Conservation (phyloP, 371 early-diverging fungal genomes). For the Mortierella sp. region DNA sequence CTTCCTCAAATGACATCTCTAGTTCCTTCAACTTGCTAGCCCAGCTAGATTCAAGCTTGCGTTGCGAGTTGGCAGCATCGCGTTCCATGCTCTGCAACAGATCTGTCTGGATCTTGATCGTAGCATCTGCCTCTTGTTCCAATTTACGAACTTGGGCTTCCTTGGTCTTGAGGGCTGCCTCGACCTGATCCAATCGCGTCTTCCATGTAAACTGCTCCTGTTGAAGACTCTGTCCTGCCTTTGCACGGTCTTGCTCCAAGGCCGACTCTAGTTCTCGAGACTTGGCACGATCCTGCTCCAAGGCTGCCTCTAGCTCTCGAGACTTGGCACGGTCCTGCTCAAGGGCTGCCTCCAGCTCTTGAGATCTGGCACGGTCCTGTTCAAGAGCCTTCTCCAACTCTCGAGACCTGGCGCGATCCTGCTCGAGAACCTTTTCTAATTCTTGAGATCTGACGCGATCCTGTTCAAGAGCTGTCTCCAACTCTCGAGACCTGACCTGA, state of each 20-base stretch:
- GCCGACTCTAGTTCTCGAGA: conserved; percentile 16
- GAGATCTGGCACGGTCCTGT: conserved; percentile 14
- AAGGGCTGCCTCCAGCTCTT: conserved; percentile 20
- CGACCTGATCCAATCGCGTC: conserved; percentile 40
- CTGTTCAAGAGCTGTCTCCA: background rate
- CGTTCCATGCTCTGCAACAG: conserved; percentile 52
- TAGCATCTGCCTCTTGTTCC: conserved; percentile 49
- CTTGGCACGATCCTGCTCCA: conserved; percentile 17
- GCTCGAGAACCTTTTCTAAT: conserved; percentile 5
- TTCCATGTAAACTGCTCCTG: conserved; percentile 39
- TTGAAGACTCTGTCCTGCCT: conserved; percentile 25
- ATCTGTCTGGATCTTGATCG: conserved; percentile 46
- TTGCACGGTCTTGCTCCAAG: conserved; percentile 24
- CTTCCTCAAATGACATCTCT: conserved; percentile 7
- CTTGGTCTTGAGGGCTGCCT: conserved; percentile 34
- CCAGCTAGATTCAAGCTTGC: conserved; percentile 35
- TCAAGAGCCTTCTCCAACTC: conserved; percentile 1
- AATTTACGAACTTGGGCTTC: conserved; percentile 44
- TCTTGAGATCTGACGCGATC: conserved; percentile 11
- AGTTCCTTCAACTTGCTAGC: conserved; percentile 9
- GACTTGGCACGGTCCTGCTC: conserved; percentile 23
- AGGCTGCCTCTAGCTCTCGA: background rate
- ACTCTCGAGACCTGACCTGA: conserved; percentile 16
- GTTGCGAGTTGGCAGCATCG: conserved; percentile 34
- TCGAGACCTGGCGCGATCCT: conserved; percentile 12